phyloP scores from a whole-genome alignment of 2,329 filamentous ascomycete species.

The Verticillium dahliae region DNA sequence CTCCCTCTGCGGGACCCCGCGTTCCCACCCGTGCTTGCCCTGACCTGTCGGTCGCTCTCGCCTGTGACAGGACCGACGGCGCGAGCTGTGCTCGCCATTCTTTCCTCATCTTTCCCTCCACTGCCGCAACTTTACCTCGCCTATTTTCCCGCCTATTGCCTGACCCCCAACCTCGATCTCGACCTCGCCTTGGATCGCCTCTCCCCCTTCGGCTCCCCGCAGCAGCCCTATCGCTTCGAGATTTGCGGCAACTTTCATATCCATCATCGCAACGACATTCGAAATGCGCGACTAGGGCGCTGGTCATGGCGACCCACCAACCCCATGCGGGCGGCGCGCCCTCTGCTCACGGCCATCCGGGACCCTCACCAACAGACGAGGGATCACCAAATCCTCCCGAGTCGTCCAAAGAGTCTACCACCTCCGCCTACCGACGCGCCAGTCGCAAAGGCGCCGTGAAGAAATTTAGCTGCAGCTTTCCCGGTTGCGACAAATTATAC shows the following conservation, averaged over 20 bases:
- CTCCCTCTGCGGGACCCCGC: not conserved
- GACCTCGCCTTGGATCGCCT: not conserved
- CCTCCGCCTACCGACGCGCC: constrained; percentile 38
- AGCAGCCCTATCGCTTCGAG: not conserved
- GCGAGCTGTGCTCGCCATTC: not conserved
- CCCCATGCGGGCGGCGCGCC: not conserved
- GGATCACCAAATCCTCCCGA: not conserved
- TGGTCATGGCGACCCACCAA: constrained; percentile 2
- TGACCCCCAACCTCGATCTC: not conserved
- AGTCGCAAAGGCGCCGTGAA: constrained; percentile 44
- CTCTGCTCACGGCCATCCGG: not conserved
- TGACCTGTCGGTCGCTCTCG: not conserved
- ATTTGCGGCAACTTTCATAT: not conserved
- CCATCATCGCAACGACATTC: not conserved
- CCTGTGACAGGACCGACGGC: not conserved
- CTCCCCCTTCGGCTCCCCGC: not conserved
- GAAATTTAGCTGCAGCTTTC: constrained; percentile 58
- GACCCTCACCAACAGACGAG: not conserved
- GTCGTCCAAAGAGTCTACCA: not conserved
- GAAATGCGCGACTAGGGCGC: not conserved
- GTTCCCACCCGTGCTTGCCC: not conserved
- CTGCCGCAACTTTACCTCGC: not conserved
- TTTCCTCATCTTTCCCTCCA: not conserved
- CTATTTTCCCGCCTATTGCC: no score
- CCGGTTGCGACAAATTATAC: constrained; percentile 72